These are phyloP conservation scores for Coemansia sp. DNA, from an alignment of 192 early-diverging fungal species.

Conservation along the genomic window DNA sequence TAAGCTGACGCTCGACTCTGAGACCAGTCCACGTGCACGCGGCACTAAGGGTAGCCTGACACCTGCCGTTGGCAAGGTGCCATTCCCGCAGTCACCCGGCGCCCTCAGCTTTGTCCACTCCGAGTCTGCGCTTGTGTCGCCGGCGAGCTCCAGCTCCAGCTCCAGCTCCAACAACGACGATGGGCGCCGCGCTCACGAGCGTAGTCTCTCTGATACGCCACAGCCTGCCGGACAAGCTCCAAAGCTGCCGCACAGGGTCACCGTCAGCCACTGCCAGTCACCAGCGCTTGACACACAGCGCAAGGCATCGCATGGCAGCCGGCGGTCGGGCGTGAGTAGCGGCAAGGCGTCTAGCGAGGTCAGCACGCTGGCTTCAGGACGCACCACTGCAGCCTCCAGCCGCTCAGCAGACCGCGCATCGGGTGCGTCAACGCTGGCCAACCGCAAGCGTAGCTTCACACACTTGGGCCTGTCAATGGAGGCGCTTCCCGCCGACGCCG, in stretches of 20 bases:
- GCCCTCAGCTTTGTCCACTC: constrained; percentile 10
- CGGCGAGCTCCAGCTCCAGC: neutral
- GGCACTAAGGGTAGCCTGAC: constrained; percentile 16
- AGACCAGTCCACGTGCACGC: constrained; percentile 32
- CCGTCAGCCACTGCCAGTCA: constrained; percentile 39
- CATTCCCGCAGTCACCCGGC: constrained; percentile 20
- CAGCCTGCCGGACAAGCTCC: constrained; percentile 15
- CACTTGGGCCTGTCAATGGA: constrained; percentile 55
- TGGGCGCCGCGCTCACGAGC: constrained; percentile 30
- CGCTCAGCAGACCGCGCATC: constrained; percentile 24
- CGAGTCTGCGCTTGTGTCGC: constrained; percentile 2
- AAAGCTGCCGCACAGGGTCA: constrained; percentile 34
- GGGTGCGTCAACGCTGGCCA: constrained; percentile 41
- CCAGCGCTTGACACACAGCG: constrained; percentile 21
- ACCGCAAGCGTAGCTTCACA: constrained; percentile 55
- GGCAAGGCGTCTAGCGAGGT: constrained; percentile 14
- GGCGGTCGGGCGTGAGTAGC: constrained; percentile 26
- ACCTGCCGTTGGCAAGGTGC: constrained; percentile 15
- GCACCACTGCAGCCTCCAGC: constrained; percentile 18
- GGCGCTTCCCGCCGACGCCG: constrained; percentile 19
- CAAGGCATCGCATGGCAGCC: constrained; percentile 51
- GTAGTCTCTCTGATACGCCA: constrained; percentile 45
- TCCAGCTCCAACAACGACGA: constrained; percentile 14
- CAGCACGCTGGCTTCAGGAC: constrained; percentile 19
- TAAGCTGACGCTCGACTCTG: constrained; percentile 48